phyloP scores from a whole-genome alignment of 345 rosid species.

The Boechera stricta region DNA sequence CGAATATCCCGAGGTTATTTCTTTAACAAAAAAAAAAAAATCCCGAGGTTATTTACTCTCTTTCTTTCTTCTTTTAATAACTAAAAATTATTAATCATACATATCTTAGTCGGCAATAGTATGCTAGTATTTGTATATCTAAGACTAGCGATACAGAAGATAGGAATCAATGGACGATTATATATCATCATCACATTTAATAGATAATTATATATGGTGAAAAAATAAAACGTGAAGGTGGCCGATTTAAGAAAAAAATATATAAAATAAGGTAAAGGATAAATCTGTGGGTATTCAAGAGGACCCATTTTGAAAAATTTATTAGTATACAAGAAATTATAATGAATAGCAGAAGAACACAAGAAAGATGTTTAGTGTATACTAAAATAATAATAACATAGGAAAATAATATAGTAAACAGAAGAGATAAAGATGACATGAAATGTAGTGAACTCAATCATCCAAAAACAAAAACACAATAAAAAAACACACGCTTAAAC shows the following conservation, averaged over 20 bases:
- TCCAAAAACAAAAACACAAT: background rate
- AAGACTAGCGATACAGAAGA: background rate
- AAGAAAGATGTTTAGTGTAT: slow-evolving; percentile 21
- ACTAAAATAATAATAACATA: background rate
- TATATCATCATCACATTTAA: background rate
- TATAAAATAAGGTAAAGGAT: slow-evolving; percentile 19
- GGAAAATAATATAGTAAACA: slow-evolving; percentile 26
- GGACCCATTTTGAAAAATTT: slow-evolving; percentile 19
- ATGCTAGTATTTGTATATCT: background rate
- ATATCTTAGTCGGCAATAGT: background rate
- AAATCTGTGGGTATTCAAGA: slow-evolving; percentile 31
- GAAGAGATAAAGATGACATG: slow-evolving; percentile 46
- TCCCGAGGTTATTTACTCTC: background rate
- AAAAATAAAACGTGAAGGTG: slow-evolving; percentile 3
- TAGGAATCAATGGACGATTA: background rate
- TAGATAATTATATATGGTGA: background rate
- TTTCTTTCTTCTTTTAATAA: background rate
- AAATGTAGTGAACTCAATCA: slow-evolving; percentile 42
- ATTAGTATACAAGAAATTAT: slow-evolving; percentile 24
- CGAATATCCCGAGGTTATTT: slow-evolving; percentile 15
- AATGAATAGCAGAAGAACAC: slow-evolving; percentile 30
- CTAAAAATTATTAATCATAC: too few species aligned
- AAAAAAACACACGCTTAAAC: slow-evolving; percentile 22
- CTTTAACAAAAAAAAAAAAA: too few species aligned
- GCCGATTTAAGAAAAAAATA: background rate